phyloP scores from a whole-genome alignment of 495 filamentous ascomycete genomes.

The Penicillium paradoxum region DNA sequence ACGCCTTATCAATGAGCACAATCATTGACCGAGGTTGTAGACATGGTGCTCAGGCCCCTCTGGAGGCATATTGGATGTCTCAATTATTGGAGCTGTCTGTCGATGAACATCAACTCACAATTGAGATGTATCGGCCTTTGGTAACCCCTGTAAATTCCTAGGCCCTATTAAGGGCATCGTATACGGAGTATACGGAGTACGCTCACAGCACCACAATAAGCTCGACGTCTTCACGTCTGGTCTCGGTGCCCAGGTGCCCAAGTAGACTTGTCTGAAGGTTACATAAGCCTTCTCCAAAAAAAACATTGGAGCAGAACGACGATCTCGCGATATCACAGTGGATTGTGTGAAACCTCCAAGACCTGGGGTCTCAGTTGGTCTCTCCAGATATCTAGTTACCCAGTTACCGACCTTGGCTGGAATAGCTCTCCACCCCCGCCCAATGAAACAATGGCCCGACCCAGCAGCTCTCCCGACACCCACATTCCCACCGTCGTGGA shows the following conservation, averaged over 20 bases:
- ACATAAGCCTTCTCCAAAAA: constrained; percentile 15
- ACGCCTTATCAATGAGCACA: neutral
- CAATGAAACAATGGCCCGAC: constrained; percentile 23
- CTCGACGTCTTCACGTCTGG: neutral
- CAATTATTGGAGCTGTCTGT: neutral
- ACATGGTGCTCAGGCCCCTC: constrained; percentile 1
- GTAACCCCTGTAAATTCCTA: too few species aligned
- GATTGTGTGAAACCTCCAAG: neutral
- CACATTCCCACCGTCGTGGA: constrained; percentile 40
- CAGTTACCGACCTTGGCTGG: neutral
- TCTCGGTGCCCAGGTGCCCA: too few species aligned
- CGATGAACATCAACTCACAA: neutral
- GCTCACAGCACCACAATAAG: too few species aligned
- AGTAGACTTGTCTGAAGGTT: constrained; percentile 11
- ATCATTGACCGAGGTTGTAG: neutral
- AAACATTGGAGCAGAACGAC: constrained; percentile 11
- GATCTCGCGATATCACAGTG: neutral
- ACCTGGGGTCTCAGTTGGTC: neutral
- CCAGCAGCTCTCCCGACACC: constrained; percentile 13
- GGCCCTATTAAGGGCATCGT: too few species aligned
- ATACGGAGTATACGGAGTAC: too few species aligned
- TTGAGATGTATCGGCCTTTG: neutral
- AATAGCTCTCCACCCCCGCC: neutral
- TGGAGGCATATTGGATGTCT: constrained; percentile 8
- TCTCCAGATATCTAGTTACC: neutral